phyloP scores from a whole-genome alignment of 202 grass and related monocot genomes.

The Dendrocalamus latiflorus region DNA sequence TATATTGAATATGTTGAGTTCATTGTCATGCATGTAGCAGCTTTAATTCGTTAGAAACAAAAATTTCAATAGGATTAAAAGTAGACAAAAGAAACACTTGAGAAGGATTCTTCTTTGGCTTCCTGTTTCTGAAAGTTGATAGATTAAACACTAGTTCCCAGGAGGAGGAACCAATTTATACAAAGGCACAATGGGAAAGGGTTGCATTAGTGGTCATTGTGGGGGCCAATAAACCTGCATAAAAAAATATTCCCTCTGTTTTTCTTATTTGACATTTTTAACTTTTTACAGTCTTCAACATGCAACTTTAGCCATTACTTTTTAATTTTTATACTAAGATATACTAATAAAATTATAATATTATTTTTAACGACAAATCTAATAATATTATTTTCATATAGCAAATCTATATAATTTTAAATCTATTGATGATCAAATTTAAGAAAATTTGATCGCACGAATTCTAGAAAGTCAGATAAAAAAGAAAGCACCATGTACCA shows the following conservation, averaged over 20 bases:
- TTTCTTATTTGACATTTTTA: no score
- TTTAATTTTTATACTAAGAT: no score
- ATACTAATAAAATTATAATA: no score
- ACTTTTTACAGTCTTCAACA: no score
- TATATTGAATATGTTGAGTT: not conserved
- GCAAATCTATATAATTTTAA: no score
- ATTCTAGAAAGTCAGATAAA: no score
- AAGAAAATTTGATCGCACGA: no score
- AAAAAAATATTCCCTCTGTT: not conserved
- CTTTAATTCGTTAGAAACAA: not conserved
- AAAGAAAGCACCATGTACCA: conserved; percentile 18
- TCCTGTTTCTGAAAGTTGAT: conserved; percentile 22
- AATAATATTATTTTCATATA: no score
- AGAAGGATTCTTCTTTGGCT: not conserved
- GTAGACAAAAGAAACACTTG: not conserved
- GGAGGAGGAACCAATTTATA: conserved; percentile 20
- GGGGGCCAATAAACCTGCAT: conserved; percentile 31
- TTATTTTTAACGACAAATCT: no score
- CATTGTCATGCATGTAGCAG: not conserved
- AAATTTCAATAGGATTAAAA: not conserved
- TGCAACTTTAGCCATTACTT: no score
- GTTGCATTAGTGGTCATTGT: conserved; percentile 57
- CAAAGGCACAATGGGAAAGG: conserved; percentile 40
- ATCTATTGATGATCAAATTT: no score
- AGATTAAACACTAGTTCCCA: conserved; percentile 43